Base-by-base conservation (phyloP, 768 basidiomycete genomes). In the Imleria badia region DNA sequence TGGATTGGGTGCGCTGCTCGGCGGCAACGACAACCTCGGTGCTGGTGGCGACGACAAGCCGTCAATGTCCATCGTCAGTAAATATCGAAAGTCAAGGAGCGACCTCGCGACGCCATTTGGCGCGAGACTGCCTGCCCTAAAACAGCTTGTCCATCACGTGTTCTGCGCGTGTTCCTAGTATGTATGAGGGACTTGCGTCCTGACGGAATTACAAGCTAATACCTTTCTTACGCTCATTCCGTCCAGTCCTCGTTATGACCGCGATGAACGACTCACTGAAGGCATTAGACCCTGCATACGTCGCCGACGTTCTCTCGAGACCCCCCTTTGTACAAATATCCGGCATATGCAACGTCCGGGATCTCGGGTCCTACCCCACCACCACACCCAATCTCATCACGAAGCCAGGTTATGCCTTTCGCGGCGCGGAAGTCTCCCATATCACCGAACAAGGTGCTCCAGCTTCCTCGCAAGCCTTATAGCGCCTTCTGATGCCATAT, bases 331-430 rank as follows among this genome's bases (percentile, higher is more conserved):
- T 89, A 10, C 65, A 75, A 17, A 77, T 91, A 60, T 68, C 81
- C n/a, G 90, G 90, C 30, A 87, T 91, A 10, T 82, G 81, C 60
- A 92, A 92, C 66, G 76, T 86, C 47, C 79, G 90, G 51, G 86
- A 89, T 71, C 76, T 92, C 11, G 90, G 89, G 33, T 75, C 74
- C 43, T 84, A 87, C 64, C 72, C 81, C 47, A 81, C 82, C 9
- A 65, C 72, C 14, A 70, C 68, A 52, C 75, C 76, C 20, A 80
- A 80, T 57, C 71, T 77, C 48, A 68, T 80, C 56, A 89, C 82
- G 39, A 84, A 78, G 61, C 81, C 85, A 1, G 71, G 75, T 15
- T 78, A 79, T 53, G 67, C 86, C 14, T 84, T 80, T 66, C 86
- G 90, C 50, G 81, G 86, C 20, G 91, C 85, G 46, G 91, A 92